Evolutionary conservation across 2,329 filamentous ascomycete species (phyloP).

Genomic region (Neopestalotiopsis clavispora): DNA sequence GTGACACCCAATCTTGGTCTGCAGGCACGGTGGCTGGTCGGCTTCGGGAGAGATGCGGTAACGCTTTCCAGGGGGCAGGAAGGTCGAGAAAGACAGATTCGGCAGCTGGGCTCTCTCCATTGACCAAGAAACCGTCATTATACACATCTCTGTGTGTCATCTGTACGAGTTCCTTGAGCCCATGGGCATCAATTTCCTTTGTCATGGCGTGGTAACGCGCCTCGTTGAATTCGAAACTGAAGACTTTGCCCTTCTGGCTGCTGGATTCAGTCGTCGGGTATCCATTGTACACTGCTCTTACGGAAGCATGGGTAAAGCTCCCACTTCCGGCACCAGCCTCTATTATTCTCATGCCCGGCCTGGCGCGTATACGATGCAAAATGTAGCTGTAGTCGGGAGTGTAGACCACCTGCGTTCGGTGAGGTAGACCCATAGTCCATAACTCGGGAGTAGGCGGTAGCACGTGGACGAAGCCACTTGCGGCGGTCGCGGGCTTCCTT

Average conservation of each 20-base stretch:
- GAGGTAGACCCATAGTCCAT: constrained; percentile 81
- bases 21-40: constrained; percentile 33
- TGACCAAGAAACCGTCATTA: constrained; percentile 71
- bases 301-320: constrained; percentile 82
- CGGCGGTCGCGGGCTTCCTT: constrained; percentile 54
- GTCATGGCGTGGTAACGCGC: constrained; percentile 72
- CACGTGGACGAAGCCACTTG: constrained; percentile 78
- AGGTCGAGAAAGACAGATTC: constrained; percentile 80
- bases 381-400: constrained; percentile 88
- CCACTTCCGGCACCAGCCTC: constrained; percentile 84
- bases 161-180: constrained; percentile 67
- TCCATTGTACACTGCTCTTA: constrained; percentile 76
- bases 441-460: constrained; percentile 80
- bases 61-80: constrained; percentile 79
- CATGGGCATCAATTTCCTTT: constrained; percentile 72
- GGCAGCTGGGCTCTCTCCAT: constrained; percentile 64
- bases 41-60: constrained; percentile 73
- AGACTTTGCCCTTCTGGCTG: constrained; percentile 69
- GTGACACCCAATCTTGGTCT: constrained; percentile 54
- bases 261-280: constrained; percentile 55
- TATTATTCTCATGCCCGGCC: constrained; percentile 75
- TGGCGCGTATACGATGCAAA: constrained; percentile 74
- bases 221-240: constrained; percentile 83
- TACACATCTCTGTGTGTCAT: constrained; percentile 84
- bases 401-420: constrained; percentile 86